These are phyloP conservation scores for Agaricus blazei DNA, from an alignment of 768 basidiomycete genomes.

Conservation along the genomic window DNA sequence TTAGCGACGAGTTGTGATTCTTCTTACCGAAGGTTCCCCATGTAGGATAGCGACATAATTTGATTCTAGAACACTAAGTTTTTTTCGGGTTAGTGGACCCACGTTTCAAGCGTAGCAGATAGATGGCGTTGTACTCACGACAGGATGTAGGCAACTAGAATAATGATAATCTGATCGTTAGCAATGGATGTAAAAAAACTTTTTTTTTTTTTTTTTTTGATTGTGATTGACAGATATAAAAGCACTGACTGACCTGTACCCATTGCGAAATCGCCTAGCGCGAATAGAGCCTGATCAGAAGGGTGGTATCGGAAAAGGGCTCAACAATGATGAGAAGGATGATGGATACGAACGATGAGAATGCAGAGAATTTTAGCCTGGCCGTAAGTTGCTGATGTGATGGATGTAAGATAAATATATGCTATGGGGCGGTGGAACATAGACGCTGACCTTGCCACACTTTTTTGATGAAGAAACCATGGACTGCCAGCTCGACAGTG, in stretches of 20 bases:
- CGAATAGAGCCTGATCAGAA: slow-evolving; percentile 1
- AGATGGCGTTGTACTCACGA: no score
- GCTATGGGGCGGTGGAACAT: no score
- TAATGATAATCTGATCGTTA: neutral
- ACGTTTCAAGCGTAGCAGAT: no score
- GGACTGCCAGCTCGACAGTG: slow-evolving; percentile 4
- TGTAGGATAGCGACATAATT: neutral
- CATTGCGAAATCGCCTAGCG: slow-evolving; percentile 8
- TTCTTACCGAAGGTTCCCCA: neutral
- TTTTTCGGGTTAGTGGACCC: no score
- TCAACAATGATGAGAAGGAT: neutral
- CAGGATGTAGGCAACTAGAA: no score
- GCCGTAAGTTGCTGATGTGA: neutral
- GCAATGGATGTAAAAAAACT: neutral
- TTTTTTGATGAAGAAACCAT: slow-evolving; percentile 8
- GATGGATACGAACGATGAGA: neutral
- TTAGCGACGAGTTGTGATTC: neutral
- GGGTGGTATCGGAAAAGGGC: neutral
- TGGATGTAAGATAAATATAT: neutral
- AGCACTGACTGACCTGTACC: neutral
- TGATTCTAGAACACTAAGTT: neutral
- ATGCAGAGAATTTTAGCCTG: neutral
- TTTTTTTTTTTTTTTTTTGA: neutral
- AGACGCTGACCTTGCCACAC: slow-evolving; percentile 3
- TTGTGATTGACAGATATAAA: neutral